Conservation (phyloP, 257 asterid genomes). For the Solanum ahanhuiri region DNA sequence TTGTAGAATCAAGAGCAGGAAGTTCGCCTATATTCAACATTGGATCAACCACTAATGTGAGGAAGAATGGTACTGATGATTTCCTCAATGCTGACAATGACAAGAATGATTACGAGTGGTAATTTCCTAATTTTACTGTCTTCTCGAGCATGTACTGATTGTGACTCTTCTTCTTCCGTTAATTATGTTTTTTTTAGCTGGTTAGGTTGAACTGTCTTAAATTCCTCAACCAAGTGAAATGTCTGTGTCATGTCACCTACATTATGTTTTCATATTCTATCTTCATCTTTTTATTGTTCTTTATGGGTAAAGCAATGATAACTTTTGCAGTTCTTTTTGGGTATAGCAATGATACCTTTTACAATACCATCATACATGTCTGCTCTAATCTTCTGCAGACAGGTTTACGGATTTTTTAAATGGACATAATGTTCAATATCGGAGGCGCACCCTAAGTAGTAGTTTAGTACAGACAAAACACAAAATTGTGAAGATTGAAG, state of each 20-base stretch:
- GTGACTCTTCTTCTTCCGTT: background rate
- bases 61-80: conserved; percentile 84
- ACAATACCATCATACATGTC: background rate
- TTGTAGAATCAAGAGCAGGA: conserved; percentile 23
- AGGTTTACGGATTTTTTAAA: background rate
- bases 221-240: background rate
- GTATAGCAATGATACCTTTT: no score
- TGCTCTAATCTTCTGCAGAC: background rate
- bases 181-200: conserved; percentile 3
- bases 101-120: conserved; percentile 98
- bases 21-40: conserved; percentile 58
- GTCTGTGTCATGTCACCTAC: conserved; percentile 1
- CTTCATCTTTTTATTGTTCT: background rate
- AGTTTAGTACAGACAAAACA: background rate
- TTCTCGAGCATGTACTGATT: conserved; percentile 10
- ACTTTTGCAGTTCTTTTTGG: background rate
- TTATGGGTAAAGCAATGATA: background rate
- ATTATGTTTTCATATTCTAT: background rate
- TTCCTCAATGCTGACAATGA: conserved; percentile 91
- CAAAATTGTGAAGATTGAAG: background rate
- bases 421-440: background rate
- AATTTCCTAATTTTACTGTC: conserved; percentile 4
- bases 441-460: background rate
- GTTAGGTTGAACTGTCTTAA: background rate
- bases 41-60: conserved; percentile 36